A percentile compares a stretch with the other conserved stretches of the same genome.
phyloP scores from a whole-genome alignment of 768 basidiomycete species.

The Amanita molliuscula region DNA sequence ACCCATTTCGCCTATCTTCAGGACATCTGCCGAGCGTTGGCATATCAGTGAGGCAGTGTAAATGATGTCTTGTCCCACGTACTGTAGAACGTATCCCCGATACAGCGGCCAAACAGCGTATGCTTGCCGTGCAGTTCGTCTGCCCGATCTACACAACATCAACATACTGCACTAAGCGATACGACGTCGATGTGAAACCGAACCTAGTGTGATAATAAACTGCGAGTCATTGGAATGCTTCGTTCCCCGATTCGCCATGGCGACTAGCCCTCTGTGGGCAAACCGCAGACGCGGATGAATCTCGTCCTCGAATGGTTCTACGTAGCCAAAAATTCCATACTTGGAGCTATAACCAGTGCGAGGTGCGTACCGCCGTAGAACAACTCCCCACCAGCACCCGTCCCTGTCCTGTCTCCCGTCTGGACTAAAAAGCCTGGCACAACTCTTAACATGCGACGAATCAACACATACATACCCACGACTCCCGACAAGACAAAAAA shows the following conservation, averaged over 20 bases:
- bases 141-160: conserved; percentile 54
- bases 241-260: conserved; percentile 84
- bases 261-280: conserved; percentile 83
- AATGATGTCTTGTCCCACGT: conserved; percentile 16
- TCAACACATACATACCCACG: background rate
- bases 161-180: background rate
- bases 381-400: conserved; percentile 87
- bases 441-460: conserved; percentile 39
- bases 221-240: conserved; percentile 91
- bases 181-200: background rate
- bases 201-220: conserved; percentile 91
- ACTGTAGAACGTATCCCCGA: conserved; percentile 90
- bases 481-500: background rate
- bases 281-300: conserved; percentile 87
- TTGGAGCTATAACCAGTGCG: background rate
- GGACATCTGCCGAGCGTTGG: conserved; percentile 46
- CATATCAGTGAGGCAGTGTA: background rate
- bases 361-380: conserved; percentile 70
- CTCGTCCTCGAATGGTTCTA: conserved; percentile 92
- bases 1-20: conserved; percentile 91
- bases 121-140: conserved; percentile 93
- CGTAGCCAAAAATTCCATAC: background rate
- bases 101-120: conserved; percentile 84
- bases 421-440: conserved; percentile 91
- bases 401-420: conserved; percentile 88